Conservation (phyloP, 2,329 filamentous ascomycete species). For the Juglanconis sp. region DNA sequence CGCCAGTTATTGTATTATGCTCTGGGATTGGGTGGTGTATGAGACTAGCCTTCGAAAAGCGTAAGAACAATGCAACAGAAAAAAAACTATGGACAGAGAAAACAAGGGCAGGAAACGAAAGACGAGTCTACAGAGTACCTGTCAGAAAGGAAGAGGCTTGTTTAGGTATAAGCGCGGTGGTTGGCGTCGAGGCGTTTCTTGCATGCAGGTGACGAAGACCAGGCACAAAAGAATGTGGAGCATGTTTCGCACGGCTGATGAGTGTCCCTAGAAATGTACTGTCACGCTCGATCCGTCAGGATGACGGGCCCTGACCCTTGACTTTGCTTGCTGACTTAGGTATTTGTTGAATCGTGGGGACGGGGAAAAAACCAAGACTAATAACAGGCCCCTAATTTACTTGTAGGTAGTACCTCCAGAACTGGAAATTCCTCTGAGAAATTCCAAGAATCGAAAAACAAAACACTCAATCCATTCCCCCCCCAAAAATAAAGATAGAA, state of each 20-base stretch:
- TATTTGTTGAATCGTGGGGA: neutral
- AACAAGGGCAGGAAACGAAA: neutral
- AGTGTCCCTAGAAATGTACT: neutral
- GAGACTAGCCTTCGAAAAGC: neutral
- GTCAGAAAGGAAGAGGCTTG: neutral
- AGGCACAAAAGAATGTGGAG: constrained; percentile 1
- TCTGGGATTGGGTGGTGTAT: neutral
- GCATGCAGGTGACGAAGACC: constrained; percentile 3
- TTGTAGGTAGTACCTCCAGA: neutral
- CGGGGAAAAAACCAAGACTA: neutral
- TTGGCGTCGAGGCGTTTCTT: constrained; percentile 4
- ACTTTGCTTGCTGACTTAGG: neutral
- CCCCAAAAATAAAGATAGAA: no score
- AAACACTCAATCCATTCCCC: neutral
- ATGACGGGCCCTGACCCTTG: constrained; percentile 8
- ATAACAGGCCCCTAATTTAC: neutral
- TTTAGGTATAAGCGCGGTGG: neutral
- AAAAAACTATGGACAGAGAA: constrained; percentile 4
- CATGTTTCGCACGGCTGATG: constrained; percentile 9
- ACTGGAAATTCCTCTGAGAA: neutral
- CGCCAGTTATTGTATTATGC: neutral
- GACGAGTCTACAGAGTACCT: neutral
- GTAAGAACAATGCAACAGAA: neutral
- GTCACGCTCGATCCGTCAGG: constrained; percentile 3
- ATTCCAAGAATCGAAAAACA: neutral